These are phyloP conservation scores for Venturia nashicola DNA, from an alignment of 2,329 filamentous ascomycete species.

Conservation along the genomic window DNA sequence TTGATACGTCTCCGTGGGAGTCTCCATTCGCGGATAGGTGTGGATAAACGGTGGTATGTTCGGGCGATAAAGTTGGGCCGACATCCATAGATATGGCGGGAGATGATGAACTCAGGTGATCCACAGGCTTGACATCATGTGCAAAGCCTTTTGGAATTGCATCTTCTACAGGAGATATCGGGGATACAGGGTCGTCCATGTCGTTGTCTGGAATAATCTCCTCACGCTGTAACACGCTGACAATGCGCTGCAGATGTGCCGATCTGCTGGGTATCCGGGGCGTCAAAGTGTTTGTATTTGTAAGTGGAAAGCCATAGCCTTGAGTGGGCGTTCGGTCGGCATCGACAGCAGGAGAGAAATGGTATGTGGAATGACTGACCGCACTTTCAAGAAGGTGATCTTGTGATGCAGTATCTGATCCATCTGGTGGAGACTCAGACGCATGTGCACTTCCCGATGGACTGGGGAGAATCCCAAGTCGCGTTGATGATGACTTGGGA, in stretches of 20 bases:
- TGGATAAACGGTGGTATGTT: background rate
- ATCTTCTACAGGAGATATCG: constrained; percentile 5
- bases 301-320: background rate
- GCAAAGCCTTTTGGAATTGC: background rate
- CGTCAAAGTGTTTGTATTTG: background rate
- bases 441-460: background rate
- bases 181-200: constrained; percentile 2
- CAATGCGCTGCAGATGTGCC: background rate
- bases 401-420: background rate
- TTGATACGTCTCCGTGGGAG: background rate
- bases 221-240: background rate
- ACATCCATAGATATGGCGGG: background rate
- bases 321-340: constrained; percentile 2
- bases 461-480: background rate
- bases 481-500: background rate
- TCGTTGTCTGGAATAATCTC: background rate
- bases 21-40: background rate
- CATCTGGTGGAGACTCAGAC: background rate
- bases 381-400: background rate
- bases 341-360: background rate
- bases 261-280: background rate
- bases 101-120: background rate
- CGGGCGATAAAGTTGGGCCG: background rate
- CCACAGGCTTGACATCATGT: background rate
- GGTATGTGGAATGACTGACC: background rate